Percentiles rank a stretch among this genome's conserved stretches.
Evolutionary conservation across 257 asterid genomes (phyloP).

Genomic region (Penstemon newberryi): DNA sequence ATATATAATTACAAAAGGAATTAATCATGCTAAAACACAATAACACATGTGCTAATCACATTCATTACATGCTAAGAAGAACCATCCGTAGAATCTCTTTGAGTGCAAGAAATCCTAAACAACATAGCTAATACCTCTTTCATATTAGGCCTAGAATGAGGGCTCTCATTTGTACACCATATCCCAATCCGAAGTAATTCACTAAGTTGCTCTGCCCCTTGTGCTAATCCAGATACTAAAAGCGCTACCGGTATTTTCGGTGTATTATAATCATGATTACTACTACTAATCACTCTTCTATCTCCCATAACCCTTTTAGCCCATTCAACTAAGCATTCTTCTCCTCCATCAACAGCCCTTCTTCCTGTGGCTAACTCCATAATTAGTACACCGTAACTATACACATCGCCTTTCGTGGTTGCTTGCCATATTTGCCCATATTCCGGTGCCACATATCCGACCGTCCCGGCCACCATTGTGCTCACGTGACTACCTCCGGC

Average conservation of each 20-base stretch:
- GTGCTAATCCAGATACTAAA: slow-evolving; percentile 59
- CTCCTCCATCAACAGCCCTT: slow-evolving; percentile 87
- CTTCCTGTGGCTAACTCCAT: slow-evolving; percentile 97
- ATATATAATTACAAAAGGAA: too few species aligned
- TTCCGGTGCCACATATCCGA: slow-evolving; percentile 96
- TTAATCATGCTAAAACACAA: too few species aligned
- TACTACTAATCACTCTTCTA: slow-evolving; percentile 38
- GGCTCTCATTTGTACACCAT: slow-evolving; percentile 72
- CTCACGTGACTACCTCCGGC: slow-evolving; percentile 78
- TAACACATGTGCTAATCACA: too few species aligned
- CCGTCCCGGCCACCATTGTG: slow-evolving; percentile 94
- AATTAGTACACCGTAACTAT: slow-evolving; percentile 81
- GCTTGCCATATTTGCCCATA: slow-evolving; percentile 94
- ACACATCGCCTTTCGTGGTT: slow-evolving; percentile 91
- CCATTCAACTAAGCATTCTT: slow-evolving; percentile 93
- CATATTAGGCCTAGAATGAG: slow-evolving; percentile 83
- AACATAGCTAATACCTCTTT: slow-evolving; percentile 84
- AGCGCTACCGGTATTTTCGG: slow-evolving; percentile 53
- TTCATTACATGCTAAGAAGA: slow-evolving; percentile 16
- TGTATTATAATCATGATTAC: background rate
- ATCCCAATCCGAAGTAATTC: slow-evolving; percentile 76
- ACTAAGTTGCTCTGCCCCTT: slow-evolving; percentile 72
- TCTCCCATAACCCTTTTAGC: slow-evolving; percentile 77
- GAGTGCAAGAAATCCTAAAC: slow-evolving; percentile 49
- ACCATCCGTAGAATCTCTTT: slow-evolving; percentile 28